Evolutionary conservation across 352 stramenopile species (phyloP).

Genomic region (Bremia lactucae): DNA sequence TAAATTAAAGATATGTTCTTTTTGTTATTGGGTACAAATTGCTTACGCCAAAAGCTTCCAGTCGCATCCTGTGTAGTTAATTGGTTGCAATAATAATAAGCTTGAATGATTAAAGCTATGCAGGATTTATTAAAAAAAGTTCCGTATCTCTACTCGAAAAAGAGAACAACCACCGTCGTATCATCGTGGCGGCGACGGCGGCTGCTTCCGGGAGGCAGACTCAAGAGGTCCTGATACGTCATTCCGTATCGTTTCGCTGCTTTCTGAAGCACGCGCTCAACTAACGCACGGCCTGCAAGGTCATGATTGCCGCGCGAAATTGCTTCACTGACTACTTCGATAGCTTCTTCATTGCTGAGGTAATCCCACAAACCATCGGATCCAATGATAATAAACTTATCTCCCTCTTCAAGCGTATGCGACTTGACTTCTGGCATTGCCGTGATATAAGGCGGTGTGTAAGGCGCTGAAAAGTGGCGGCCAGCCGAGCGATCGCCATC

Average conservation of each 20-base stretch:
- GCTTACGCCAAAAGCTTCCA: too few relatives aligned
- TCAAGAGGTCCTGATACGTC: conserved; percentile 74
- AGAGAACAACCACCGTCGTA: conserved; percentile 87
- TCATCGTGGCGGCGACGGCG: conserved; percentile 88
- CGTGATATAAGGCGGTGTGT: conserved; percentile 90
- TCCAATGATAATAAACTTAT: conserved; percentile 95
- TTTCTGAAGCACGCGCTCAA: conserved; percentile 72
- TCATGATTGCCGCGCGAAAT: conserved; percentile 49
- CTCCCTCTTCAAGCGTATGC: conserved; percentile 45
- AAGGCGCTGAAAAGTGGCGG: conserved; percentile 80
- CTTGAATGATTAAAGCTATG: conserved; percentile 6
- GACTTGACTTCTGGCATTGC: conserved; percentile 76
- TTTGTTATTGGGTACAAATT: too few relatives aligned
- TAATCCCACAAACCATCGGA: conserved; percentile 98
- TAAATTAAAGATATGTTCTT: too few relatives aligned
- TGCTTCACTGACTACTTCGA: conserved; percentile 83
- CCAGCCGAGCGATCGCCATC: conserved; percentile 76
- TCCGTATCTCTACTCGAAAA: conserved; percentile 52
- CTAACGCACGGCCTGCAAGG: conserved; percentile 57
- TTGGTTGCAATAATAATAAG: too few relatives aligned
- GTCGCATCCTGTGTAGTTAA: too few relatives aligned
- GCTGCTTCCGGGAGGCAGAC: conserved; percentile 64
- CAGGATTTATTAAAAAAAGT: conserved; percentile 1
- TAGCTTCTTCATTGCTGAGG: conserved; percentile 90
- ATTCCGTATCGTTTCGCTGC: conserved; percentile 67